Conservation (phyloP, 352 stramenopile species). For the Pythium insidiosum region DNA sequence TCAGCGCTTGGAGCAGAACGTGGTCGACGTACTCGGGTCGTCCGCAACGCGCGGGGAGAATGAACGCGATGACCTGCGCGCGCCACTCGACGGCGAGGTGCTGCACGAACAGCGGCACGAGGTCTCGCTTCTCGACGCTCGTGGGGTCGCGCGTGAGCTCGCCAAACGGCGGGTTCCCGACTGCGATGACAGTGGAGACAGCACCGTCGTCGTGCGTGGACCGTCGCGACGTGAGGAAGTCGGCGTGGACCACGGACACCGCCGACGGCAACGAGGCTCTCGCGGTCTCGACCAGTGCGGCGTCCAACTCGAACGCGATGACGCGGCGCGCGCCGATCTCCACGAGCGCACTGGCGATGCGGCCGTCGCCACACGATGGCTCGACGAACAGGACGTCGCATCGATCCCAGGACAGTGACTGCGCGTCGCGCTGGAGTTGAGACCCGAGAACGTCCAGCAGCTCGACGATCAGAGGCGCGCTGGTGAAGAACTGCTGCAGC, state of each 20-base stretch:
- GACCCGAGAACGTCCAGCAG: conserved; percentile 22
- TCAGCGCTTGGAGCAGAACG: conserved; percentile 27
- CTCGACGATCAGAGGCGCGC: conserved; percentile 24
- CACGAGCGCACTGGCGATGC: conserved; percentile 37
- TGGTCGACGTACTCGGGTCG: conserved; percentile 26
- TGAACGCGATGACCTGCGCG: conserved; percentile 49
- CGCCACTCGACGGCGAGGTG: conserved; percentile 41
- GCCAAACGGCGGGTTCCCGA: conserved; percentile 72
- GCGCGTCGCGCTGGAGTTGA: conserved; percentile 5
- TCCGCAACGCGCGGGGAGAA: conserved; percentile 55
- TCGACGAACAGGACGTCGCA: conserved; percentile 43
- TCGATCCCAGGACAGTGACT: neutral
- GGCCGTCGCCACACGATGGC: conserved; percentile 62
- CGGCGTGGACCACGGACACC: conserved; percentile 22
- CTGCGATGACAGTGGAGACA: conserved; percentile 18
- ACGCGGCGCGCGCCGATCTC: conserved; percentile 28
- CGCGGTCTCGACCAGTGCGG: neutral
- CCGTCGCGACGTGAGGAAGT: conserved; percentile 44
- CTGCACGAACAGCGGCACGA: conserved; percentile 44
- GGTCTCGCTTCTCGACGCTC: conserved; percentile 19
- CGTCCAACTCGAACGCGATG: conserved; percentile 56
- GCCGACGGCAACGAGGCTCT: too few species aligned
- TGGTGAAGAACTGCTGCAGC: conserved; percentile 74
- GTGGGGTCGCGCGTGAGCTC: neutral
- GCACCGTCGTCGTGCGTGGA: conserved; percentile 1